phyloP scores from a whole-genome alignment of 768 basidiomycete genomes.

The Kwoniella dejecticola region DNA sequence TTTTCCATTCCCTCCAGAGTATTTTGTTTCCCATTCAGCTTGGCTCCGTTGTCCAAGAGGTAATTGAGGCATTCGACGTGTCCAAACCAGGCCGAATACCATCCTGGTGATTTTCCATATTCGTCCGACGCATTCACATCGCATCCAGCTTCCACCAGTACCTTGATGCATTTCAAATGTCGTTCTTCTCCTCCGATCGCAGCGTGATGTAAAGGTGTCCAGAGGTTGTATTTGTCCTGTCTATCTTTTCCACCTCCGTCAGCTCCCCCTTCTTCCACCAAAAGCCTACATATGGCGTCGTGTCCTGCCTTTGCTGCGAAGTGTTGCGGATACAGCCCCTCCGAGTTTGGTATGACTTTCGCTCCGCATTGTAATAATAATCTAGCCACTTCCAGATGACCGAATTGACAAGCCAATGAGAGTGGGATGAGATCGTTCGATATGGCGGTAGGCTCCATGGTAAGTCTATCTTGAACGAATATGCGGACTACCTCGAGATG shows the following conservation, averaged over 20 bases:
- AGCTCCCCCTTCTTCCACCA: conserved; percentile 64
- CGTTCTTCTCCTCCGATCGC: conserved; percentile 69
- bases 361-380: conserved; percentile 78
- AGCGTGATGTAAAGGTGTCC: conserved; percentile 96
- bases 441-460: conserved; percentile 64
- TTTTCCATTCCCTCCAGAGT: conserved; percentile 46
- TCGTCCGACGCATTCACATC: conserved; percentile 80
- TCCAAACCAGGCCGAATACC: conserved; percentile 95
- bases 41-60: conserved; percentile 46
- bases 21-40: conserved; percentile 38
- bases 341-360: conserved; percentile 77
- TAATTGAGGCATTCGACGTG: conserved; percentile 53
- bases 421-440: conserved; percentile 76
- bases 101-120: conserved; percentile 76
- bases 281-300: conserved; percentile 73
- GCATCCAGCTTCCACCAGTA: conserved; percentile 78
- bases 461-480: conserved; percentile 66
- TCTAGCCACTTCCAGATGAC: conserved; percentile 78
- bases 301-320: conserved; percentile 93
- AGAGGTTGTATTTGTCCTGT: conserved; percentile 96
- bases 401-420: conserved; percentile 85
- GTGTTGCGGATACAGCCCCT: conserved; percentile 96
- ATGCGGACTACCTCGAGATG: conserved; percentile 77
- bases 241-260: conserved; percentile 66
- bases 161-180: conserved; percentile 68